Percentiles rank a stretch among this genome's conserved stretches.
These are phyloP conservation scores for Eimeria tenella DNA, from an alignment of 169 alveolate genomes.

Conservation along the genomic window DNA sequence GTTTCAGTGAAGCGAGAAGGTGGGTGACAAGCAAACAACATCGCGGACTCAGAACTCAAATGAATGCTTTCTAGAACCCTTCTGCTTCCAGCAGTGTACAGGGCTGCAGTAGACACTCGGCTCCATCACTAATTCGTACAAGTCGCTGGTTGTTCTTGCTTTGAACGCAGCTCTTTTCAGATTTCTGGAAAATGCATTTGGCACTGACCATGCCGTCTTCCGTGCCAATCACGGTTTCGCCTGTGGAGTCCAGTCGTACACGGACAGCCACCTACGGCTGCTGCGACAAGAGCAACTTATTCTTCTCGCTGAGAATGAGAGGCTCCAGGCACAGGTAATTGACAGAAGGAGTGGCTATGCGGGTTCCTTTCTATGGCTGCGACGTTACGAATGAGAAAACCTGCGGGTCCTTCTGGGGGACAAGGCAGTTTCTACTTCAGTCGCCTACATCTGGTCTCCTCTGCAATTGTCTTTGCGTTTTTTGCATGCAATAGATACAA, in stretches of 20 bases:
- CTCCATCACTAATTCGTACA: too few species aligned
- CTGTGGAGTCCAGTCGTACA: constrained; percentile 36
- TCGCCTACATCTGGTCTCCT: background rate
- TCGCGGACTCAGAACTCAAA: background rate
- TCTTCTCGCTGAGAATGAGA: constrained; percentile 84
- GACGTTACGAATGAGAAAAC: background rate
- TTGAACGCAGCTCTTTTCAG: constrained; percentile 52
- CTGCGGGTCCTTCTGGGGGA: background rate
- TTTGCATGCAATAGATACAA: constrained; percentile 16
- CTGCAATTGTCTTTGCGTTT: background rate
- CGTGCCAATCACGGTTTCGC: constrained; percentile 76
- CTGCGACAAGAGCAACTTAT: constrained; percentile 85
- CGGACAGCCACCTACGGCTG: constrained; percentile 83
- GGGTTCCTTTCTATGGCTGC: background rate
- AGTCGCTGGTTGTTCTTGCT: background rate
- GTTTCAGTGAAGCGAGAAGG: constrained; percentile 70
- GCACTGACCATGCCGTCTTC: constrained; percentile 55
- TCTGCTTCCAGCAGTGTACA: too few species aligned
- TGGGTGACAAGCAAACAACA: background rate
- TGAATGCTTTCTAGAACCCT: background rate
- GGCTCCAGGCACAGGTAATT: constrained; percentile 82
- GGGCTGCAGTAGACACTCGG: too few species aligned
- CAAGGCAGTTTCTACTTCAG: background rate
- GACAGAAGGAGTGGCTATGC: background rate
- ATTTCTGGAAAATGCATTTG: constrained; percentile 70